These are phyloP conservation scores for Curvularia hawaiiensis DNA, from an alignment of 2,329 filamentous ascomycete species.

Conservation along the genomic window DNA sequence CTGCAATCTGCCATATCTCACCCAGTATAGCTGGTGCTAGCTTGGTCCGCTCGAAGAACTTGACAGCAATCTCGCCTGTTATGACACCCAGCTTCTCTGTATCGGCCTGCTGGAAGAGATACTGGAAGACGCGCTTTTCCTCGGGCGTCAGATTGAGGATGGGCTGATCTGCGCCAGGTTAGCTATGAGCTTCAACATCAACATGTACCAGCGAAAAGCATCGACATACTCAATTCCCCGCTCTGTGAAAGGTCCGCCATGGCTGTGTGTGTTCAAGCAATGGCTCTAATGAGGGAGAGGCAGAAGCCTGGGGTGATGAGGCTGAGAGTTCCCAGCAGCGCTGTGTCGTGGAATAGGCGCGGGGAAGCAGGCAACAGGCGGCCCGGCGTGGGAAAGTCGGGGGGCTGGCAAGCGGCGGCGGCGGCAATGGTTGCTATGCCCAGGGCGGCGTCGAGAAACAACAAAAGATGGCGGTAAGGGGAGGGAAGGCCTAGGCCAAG, in stretches of 20 bases:
- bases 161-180: slow-evolving; percentile 44
- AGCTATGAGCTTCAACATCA: slow-evolving; percentile 20
- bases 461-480: slow-evolving; percentile 3
- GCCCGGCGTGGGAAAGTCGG: slow-evolving; percentile 22
- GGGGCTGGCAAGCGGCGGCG: slow-evolving; percentile 28
- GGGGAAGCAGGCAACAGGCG: slow-evolving; percentile 37
- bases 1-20: slow-evolving; percentile 99
- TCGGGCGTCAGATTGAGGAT: slow-evolving; percentile 86
- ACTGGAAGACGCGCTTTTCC: slow-evolving; percentile 92
- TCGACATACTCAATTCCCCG: slow-evolving; percentile 43
- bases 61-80: slow-evolving; percentile 93
- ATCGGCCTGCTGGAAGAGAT: slow-evolving; percentile 92
- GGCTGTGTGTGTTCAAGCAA: slow-evolving; percentile 29
- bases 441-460: slow-evolving; percentile 1
- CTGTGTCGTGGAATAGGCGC: slow-evolving; percentile 33
- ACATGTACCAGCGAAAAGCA: slow-evolving; percentile 1
- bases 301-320: slow-evolving; percentile 34
- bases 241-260: slow-evolving; percentile 45
- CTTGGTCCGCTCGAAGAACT: slow-evolving; percentile 96
- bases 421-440: neutral
- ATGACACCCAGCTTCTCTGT: slow-evolving; percentile 90
- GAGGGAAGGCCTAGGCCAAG: slow-evolving; percentile 4
- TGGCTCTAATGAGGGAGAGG: slow-evolving; percentile 23
- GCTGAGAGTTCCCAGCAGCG: slow-evolving; percentile 35
- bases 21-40: slow-evolving; percentile 85